Evolutionary conservation across 139 green algal species (phyloP).

Genomic region (Astrephomene gubernaculifera): DNA sequence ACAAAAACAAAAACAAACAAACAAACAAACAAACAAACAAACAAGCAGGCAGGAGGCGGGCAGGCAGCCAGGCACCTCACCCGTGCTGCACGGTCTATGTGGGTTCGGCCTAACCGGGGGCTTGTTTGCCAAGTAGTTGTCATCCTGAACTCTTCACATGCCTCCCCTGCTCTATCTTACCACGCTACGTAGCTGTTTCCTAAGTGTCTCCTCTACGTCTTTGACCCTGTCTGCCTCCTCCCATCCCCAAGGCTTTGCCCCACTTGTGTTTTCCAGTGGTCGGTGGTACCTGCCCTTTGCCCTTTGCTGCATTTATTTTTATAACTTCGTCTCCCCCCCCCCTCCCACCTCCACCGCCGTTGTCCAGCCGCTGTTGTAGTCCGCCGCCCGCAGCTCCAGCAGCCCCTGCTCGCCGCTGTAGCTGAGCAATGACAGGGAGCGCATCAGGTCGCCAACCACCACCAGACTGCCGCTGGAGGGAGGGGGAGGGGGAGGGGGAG

Average conservation of each 20-base stretch:
- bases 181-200: no score
- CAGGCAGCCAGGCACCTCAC: no score
- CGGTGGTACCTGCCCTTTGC: background rate
- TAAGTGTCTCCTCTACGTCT: no score
- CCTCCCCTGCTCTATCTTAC: no score
- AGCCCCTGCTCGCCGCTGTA: slow-evolving; percentile 80
- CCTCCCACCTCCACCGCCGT: slow-evolving; percentile 21
- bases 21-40: no score
- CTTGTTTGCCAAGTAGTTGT: no score
- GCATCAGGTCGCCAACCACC: slow-evolving; percentile 97
- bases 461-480: slow-evolving; percentile 88
- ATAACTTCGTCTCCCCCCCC: background rate
- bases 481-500: background rate
- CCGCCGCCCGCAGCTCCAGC: slow-evolving; percentile 76
- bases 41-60: no score
- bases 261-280: background rate
- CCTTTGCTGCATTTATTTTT: background rate
- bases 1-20: no score
- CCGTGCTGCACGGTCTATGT: no score
- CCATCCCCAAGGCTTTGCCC: background rate
- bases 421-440: slow-evolving; percentile 89
- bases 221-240: background rate
- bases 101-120: no score
- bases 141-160: no score
- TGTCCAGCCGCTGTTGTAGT: slow-evolving; percentile 42